phyloP scores from a whole-genome alignment of 352 stramenopile genomes.

The Phytophthora pini region DNA sequence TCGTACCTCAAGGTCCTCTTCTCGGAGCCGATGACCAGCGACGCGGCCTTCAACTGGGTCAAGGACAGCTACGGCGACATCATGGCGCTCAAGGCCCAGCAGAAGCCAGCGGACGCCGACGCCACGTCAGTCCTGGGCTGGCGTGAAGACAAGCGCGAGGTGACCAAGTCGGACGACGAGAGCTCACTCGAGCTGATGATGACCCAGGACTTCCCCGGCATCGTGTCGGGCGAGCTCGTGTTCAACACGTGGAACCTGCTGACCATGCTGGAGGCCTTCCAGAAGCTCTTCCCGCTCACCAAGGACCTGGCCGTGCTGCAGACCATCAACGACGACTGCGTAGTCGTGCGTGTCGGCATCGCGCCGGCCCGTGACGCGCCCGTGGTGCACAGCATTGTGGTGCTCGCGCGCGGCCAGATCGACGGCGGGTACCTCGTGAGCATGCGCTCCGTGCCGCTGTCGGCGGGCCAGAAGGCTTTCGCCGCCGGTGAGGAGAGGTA shows the following conservation, averaged over 20 bases:
- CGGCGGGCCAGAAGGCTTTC: slow-evolving; percentile 42
- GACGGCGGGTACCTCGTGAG: slow-evolving; percentile 51
- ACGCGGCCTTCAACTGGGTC: slow-evolving; percentile 53
- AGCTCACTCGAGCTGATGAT: slow-evolving; percentile 41
- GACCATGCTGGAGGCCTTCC: slow-evolving; percentile 34
- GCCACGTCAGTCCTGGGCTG: slow-evolving; percentile 37
- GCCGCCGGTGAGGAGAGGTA: slow-evolving; percentile 36
- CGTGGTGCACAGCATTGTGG: slow-evolving; percentile 48
- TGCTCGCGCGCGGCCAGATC: slow-evolving; percentile 52
- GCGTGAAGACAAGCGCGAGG: slow-evolving; percentile 39
- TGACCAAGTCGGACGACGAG: slow-evolving; percentile 19
- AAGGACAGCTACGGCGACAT: slow-evolving; percentile 57
- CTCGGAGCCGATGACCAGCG: slow-evolving; percentile 40
- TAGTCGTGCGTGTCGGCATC: slow-evolving; percentile 44
- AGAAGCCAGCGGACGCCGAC: slow-evolving; percentile 13
- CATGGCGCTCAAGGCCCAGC: slow-evolving; percentile 42
- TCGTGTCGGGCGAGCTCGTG: slow-evolving; percentile 45
- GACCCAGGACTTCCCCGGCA: slow-evolving; percentile 39
- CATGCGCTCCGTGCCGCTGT: slow-evolving; percentile 48
- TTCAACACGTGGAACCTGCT: slow-evolving; percentile 54
- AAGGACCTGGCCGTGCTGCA: slow-evolving; percentile 51
- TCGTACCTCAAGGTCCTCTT: slow-evolving; percentile 50
- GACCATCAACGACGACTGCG: slow-evolving; percentile 57
- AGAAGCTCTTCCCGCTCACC: slow-evolving; percentile 44
- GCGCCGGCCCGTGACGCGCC: slow-evolving; percentile 32